Evolutionary conservation across 306 rosid species (phyloP).

Genomic region (Vigna trinervia): DNA sequence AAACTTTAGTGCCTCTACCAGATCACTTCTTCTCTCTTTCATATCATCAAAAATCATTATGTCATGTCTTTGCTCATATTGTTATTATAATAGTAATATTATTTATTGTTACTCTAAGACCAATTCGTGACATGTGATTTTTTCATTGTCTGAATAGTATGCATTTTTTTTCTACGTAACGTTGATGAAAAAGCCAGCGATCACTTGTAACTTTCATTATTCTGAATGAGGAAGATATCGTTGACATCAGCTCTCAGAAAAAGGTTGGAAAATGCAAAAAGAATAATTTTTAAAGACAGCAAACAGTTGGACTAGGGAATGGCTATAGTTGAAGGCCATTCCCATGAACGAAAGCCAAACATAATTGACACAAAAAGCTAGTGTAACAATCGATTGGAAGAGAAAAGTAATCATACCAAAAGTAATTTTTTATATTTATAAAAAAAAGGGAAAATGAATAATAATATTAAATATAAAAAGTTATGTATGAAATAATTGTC

Average conservation of each 20-base stretch:
- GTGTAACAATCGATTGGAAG: too few relatives aligned
- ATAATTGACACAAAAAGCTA: too few relatives aligned
- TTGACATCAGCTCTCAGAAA: neutral
- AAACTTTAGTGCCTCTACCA: neutral
- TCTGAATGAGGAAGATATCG: neutral
- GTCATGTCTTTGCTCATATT: neutral
- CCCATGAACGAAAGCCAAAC: too few relatives aligned
- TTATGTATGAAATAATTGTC: too few relatives aligned
- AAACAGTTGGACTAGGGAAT: too few relatives aligned
- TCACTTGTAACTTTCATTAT: neutral
- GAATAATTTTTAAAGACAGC: too few relatives aligned
- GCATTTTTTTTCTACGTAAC: neutral
- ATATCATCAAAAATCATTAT: slow-evolving; percentile 21
- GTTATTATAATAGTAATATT: neutral
- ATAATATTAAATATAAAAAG: too few relatives aligned
- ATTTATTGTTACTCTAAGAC: neutral
- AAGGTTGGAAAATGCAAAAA: slow-evolving; percentile 2
- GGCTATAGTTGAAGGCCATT: too few relatives aligned
- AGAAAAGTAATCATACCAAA: too few relatives aligned
- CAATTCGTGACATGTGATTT: neutral
- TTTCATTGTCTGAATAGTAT: neutral
- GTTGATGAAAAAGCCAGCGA: neutral
- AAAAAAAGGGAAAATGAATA: too few relatives aligned
- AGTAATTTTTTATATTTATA: too few relatives aligned
- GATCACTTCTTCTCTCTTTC: slow-evolving; percentile 10